Percentiles rank a stretch among this genome's conserved stretches.
phyloP scores from a whole-genome alignment of 2,329 filamentous ascomycete species.

The Lithohypha guttulata region DNA sequence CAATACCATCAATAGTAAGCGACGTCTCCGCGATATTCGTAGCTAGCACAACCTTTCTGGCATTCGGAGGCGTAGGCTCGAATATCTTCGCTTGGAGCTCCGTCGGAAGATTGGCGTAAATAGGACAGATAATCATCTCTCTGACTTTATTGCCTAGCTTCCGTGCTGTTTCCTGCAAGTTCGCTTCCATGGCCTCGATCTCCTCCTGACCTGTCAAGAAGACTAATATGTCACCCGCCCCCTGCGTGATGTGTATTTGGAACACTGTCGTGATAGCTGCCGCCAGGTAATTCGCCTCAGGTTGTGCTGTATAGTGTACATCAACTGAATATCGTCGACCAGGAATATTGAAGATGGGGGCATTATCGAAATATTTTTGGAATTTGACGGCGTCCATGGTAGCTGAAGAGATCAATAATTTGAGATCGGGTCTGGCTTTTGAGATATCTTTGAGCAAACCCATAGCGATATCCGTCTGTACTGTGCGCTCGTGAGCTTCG shows the following conservation, averaged over 20 bases:
- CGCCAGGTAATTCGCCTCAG: conserved; percentile 86
- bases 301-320: conserved; percentile 79
- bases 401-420: conserved; percentile 82
- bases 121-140: conserved; percentile 81
- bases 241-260: conserved; percentile 83
- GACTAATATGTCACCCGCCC: conserved; percentile 77
- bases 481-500: conserved; percentile 88
- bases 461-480: conserved; percentile 82
- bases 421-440: conserved; percentile 70
- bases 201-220: conserved; percentile 96
- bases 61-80: conserved; percentile 74
- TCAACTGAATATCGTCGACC: conserved; percentile 82
- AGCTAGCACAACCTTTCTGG: conserved; percentile 82
- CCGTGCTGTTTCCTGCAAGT: conserved; percentile 71
- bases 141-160: conserved; percentile 77
- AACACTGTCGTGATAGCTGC: conserved; percentile 89
- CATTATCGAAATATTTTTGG: conserved; percentile 79
- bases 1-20: conserved; percentile 90
- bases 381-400: conserved; percentile 94
- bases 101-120: conserved; percentile 86
- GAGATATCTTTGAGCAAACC: conserved; percentile 83
- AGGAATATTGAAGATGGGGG: conserved; percentile 89
- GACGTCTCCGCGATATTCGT: conserved; percentile 97
- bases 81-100: conserved; percentile 91
- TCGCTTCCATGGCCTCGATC: conserved; percentile 77